Conservation (phyloP, 2,329 filamentous ascomycete genomes). For the Teratosphaeria epicoccoides region DNA sequence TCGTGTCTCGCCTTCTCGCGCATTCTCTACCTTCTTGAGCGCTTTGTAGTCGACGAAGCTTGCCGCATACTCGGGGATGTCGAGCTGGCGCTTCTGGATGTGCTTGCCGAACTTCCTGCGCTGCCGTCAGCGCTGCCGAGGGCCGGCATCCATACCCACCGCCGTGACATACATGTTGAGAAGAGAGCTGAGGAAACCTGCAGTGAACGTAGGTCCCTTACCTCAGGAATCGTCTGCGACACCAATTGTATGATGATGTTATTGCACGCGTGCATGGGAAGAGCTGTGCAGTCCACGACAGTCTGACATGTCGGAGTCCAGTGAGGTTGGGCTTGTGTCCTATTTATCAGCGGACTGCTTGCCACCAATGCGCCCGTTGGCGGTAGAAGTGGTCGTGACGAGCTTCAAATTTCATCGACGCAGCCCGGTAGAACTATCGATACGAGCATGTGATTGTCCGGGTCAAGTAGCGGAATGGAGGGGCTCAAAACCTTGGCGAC, state of each 20-base stretch:
- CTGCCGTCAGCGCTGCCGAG: constrained; percentile 1
- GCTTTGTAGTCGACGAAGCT: constrained; percentile 99
- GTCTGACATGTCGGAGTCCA: background rate
- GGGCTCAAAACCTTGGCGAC: background rate
- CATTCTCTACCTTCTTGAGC: constrained; percentile 73
- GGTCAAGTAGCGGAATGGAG: background rate
- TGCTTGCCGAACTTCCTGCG: constrained; percentile 98
- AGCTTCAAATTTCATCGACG: background rate
- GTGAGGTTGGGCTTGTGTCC: background rate
- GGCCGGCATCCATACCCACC: background rate
- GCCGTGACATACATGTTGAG: constrained; percentile 7
- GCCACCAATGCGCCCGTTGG: too few relatives aligned
- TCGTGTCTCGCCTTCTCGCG: background rate
- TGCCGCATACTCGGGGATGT: constrained; percentile 97
- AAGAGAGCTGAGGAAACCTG: constrained; percentile 1
- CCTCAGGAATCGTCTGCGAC: background rate
- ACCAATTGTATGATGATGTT: background rate
- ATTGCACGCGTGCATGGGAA: background rate
- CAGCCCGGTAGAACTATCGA: background rate
- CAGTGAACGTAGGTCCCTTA: constrained; percentile 1
- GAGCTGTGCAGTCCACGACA: background rate
- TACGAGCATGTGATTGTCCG: background rate
- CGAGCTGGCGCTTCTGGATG: constrained; percentile 96
- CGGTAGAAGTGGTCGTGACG: background rate
- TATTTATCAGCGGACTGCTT: background rate